Evolutionary conservation across 768 basidiomycete species (phyloP).

Genomic region (Trametes sanguinea): DNA sequence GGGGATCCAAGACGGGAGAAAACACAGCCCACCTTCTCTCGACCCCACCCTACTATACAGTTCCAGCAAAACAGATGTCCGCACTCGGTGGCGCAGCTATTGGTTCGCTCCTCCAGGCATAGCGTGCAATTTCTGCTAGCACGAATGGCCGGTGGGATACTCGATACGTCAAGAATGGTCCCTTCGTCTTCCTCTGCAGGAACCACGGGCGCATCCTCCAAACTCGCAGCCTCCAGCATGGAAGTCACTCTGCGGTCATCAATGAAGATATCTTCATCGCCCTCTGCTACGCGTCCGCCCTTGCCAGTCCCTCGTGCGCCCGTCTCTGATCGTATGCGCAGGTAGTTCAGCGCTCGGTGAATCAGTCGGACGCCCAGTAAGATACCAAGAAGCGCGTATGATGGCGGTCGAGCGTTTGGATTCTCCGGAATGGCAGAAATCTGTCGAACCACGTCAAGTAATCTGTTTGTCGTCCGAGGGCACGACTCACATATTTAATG

Average conservation of each 20-base stretch:
- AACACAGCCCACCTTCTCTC: slow-evolving; percentile 66
- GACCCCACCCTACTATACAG: slow-evolving; percentile 86
- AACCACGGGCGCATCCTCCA: slow-evolving; percentile 54
- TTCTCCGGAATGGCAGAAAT: slow-evolving; percentile 72
- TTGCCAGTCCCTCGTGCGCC: slow-evolving; percentile 31
- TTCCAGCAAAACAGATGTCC: slow-evolving; percentile 91
- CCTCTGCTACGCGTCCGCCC: slow-evolving; percentile 38
- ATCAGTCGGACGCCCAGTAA: slow-evolving; percentile 65
- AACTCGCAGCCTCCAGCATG: slow-evolving; percentile 51
- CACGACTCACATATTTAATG: slow-evolving; percentile 60
- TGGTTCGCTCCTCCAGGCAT: slow-evolving; percentile 82
- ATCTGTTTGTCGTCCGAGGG: background rate
- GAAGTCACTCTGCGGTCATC: slow-evolving; percentile 63
- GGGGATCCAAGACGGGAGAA: background rate
- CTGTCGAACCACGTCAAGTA: slow-evolving; percentile 38
- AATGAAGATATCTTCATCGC: slow-evolving; percentile 45
- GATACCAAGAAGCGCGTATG: slow-evolving; percentile 83
- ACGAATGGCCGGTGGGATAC: slow-evolving; percentile 53
- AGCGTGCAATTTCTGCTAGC: slow-evolving; percentile 75
- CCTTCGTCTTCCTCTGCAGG: slow-evolving; percentile 71
- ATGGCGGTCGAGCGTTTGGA: slow-evolving; percentile 74
- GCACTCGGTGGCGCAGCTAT: slow-evolving; percentile 83
- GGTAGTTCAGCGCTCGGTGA: slow-evolving; percentile 55
- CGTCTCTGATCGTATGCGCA: slow-evolving; percentile 36
- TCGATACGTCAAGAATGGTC: slow-evolving; percentile 61